Percentiles rank a stretch among this genome's conserved stretches.
Evolutionary conservation across 2,329 filamentous ascomycete species (phyloP).

Genomic region (Colletotrichum brevisporum): DNA sequence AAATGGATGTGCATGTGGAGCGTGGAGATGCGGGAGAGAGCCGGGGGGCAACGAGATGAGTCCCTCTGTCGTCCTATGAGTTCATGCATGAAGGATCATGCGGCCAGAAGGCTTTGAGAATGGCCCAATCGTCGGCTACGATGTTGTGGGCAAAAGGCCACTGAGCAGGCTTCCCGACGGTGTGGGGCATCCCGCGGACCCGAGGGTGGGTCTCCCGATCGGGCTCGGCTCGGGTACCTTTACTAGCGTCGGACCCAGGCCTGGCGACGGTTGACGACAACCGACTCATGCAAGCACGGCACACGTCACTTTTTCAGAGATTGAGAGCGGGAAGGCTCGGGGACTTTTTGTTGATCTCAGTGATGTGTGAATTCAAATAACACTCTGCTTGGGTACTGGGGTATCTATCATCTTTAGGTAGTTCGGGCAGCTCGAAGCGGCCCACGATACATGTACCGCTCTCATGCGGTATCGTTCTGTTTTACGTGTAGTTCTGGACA

Average conservation of each 20-base stretch:
- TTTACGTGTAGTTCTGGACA: too few relatives aligned
- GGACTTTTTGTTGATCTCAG: background rate
- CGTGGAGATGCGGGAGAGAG: background rate
- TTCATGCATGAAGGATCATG: background rate
- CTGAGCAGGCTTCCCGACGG: slow-evolving; percentile 15
- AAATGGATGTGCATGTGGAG: slow-evolving; percentile 8
- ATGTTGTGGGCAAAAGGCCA: background rate
- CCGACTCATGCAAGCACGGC: background rate
- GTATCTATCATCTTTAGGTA: slow-evolving; percentile 11
- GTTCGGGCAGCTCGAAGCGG: background rate
- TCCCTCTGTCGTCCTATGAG: background rate
- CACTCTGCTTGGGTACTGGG: background rate
- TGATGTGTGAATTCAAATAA: background rate
- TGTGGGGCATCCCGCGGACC: background rate
- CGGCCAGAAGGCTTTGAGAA: background rate
- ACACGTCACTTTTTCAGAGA: background rate
- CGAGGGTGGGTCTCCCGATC: slow-evolving; percentile 29
- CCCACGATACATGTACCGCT: background rate
- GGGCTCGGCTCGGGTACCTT: slow-evolving; percentile 28
- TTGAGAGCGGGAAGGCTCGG: too few relatives aligned
- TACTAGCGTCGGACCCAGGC: slow-evolving; percentile 16
- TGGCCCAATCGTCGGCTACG: background rate
- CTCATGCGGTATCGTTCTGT: background rate
- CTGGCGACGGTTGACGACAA: background rate
- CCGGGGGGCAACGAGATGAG: background rate